phyloP scores from a whole-genome alignment of 2,329 filamentous ascomycete genomes.

The Colletotrichum sojae region DNA sequence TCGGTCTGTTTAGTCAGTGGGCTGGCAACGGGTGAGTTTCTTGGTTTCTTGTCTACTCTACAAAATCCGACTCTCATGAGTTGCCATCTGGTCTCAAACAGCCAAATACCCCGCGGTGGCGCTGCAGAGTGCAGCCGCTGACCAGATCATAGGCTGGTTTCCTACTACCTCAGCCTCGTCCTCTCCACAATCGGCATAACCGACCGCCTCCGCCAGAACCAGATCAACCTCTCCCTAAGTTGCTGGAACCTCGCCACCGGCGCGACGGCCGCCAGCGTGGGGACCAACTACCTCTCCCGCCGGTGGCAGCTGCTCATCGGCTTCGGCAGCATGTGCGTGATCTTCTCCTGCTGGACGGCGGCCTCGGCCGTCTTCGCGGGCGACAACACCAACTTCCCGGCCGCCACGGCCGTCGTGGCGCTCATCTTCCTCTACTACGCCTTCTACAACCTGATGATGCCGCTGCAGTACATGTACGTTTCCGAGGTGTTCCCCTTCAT shows the following conservation, averaged over 20 bases:
- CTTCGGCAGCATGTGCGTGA: slow-evolving; percentile 15
- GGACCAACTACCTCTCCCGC: background rate
- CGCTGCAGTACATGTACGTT: slow-evolving; percentile 41
- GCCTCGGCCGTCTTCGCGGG: slow-evolving; percentile 26
- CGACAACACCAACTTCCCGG: background rate
- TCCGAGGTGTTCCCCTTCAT: slow-evolving; percentile 48
- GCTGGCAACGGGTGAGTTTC: slow-evolving; percentile 51
- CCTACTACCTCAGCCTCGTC: background rate
- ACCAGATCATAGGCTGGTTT: no score
- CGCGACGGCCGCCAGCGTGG: background rate
- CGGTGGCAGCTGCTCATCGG: background rate
- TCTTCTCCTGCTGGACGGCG: slow-evolving; percentile 28
- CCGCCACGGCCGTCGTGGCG: slow-evolving; percentile 40
- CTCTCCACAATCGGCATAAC: slow-evolving; percentile 9
- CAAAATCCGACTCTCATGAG: background rate
- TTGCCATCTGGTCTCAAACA: no score
- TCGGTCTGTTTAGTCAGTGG: slow-evolving; percentile 47
- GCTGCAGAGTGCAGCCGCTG: no score
- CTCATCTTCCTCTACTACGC: slow-evolving; percentile 56
- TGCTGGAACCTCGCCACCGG: background rate
- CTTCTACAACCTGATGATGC: slow-evolving; percentile 12
- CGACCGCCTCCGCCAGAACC: slow-evolving; percentile 13
- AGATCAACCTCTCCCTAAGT: slow-evolving; percentile 19
- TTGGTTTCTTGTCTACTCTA: no score
- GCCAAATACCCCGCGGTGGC: no score